A percentile compares a stretch with the other conserved stretches of the same genome.
Conservation (phyloP, 257 asterid genomes). For the Echium plantagineum region DNA sequence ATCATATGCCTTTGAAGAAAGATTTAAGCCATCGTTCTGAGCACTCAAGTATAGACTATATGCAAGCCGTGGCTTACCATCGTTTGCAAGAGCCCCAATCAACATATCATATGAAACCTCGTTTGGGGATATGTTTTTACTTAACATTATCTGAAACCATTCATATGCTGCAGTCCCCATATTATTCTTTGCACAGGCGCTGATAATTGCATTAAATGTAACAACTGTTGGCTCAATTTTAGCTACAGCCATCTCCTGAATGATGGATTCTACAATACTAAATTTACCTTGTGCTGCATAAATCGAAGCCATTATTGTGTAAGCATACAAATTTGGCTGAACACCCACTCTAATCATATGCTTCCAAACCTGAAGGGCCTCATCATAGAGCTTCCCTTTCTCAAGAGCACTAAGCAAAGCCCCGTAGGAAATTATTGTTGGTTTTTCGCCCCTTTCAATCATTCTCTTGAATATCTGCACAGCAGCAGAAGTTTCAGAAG, state of each 20-base stretch:
- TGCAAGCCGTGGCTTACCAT: constrained; percentile 83
- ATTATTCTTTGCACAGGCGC: constrained; percentile 41
- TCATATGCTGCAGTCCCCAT: constrained; percentile 51
- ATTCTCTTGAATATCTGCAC: constrained; percentile 76
- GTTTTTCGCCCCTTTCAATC: constrained; percentile 81
- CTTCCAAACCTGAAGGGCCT: constrained; percentile 77
- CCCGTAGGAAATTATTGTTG: constrained; percentile 73
- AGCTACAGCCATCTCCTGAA: constrained; percentile 44
- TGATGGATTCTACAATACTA: constrained; percentile 42
- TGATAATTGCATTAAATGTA: constrained; percentile 83
- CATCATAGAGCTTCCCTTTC: constrained; percentile 82
- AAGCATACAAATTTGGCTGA: constrained; percentile 63
- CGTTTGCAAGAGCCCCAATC: constrained; percentile 64
- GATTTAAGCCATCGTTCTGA: constrained; percentile 46
- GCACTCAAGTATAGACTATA: constrained; percentile 63
- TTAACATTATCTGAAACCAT: constrained; percentile 72
- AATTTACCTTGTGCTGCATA: constrained; percentile 53
- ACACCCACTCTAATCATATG: constrained; percentile 71
- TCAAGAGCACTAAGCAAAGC: constrained; percentile 91
- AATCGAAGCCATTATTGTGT: constrained; percentile 86
- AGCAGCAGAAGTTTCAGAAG: constrained; percentile 77
- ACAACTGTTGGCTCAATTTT: constrained; percentile 76
- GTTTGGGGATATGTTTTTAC: constrained; percentile 41
- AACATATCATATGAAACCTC: constrained; percentile 65
- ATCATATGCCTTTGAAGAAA: constrained; percentile 68